Conservation (phyloP, 176 grass and related monocot genomes). For the Alloteropsis semialata region DNA sequence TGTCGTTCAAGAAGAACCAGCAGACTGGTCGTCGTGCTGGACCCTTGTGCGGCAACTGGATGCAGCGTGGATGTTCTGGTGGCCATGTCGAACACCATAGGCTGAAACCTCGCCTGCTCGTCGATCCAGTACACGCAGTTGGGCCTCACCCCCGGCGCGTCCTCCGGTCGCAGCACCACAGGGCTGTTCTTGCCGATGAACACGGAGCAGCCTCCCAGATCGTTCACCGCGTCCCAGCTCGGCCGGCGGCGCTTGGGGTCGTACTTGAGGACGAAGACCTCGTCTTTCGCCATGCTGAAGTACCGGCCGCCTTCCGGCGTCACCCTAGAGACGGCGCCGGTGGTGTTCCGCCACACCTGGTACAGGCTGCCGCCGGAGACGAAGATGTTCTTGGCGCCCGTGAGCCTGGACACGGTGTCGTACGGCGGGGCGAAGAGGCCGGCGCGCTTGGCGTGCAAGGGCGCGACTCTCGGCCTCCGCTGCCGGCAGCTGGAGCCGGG, state of each 20-base stretch:
- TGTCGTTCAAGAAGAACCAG: not conserved
- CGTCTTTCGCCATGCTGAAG: not conserved
- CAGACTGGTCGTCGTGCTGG: not conserved
- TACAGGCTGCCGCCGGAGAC: not conserved
- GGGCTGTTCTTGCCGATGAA: not conserved
- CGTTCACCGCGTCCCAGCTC: not conserved
- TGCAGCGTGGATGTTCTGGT: not conserved
- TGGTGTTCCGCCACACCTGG: not conserved
- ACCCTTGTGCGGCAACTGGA: not conserved
- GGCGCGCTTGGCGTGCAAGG: not conserved
- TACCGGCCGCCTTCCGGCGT: too few species aligned
- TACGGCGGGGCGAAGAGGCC: not conserved
- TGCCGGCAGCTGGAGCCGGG: not conserved
- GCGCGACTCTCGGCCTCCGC: not conserved
- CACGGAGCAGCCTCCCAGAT: not conserved
- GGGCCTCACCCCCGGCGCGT: not conserved
- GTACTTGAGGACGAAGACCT: not conserved
- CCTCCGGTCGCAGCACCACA: not conserved
- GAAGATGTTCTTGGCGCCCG: not conserved
- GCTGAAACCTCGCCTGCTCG: not conserved
- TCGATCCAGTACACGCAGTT: slow-evolving; percentile 11
- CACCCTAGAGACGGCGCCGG: not conserved
- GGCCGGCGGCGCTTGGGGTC: not conserved
- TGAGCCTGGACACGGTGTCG: not conserved
- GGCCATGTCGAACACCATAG: slow-evolving; percentile 7